These are phyloP conservation scores for Dunaliella sp. DNA, from an alignment of 139 green algal genomes.

Conservation along the genomic window DNA sequence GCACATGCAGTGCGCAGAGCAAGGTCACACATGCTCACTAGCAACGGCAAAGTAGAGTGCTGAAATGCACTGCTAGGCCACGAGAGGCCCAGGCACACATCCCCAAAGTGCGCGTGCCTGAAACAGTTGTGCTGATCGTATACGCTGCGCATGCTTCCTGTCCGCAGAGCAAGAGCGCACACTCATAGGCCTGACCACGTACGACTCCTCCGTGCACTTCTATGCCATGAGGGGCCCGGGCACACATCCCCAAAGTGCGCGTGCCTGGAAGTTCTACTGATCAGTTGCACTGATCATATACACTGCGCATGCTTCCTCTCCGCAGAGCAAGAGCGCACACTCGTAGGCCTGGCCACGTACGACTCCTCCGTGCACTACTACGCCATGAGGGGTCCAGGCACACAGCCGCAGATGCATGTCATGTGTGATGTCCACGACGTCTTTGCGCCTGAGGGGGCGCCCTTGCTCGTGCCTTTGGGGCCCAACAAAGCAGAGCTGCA, in stretches of 20 bases:
- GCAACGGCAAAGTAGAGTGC: not conserved
- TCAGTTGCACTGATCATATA: not conserved
- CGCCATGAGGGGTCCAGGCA: conserved; percentile 35
- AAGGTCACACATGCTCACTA: not conserved
- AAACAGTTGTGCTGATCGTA: not conserved
- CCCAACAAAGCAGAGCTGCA: conserved; percentile 44
- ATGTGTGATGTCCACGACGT: conserved; percentile 68
- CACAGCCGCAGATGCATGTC: conserved; percentile 76
- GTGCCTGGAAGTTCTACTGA: not conserved
- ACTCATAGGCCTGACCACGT: not conserved
- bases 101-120: not conserved
- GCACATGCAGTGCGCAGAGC: too few relatives aligned
- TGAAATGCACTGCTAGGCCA: not conserved
- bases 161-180: not conserved
- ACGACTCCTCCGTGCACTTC: not conserved
- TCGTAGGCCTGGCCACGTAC: conserved; percentile 81
- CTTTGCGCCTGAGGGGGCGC: conserved; percentile 48
- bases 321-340: conserved; percentile 54
- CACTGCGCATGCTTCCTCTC: too few relatives aligned
- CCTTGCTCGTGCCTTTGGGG: conserved; percentile 42
- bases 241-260: not conserved
- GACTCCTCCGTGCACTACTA: conserved; percentile 87
- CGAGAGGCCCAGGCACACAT: not conserved
- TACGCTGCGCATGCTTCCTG: too few relatives aligned
- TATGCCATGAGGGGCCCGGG: too few relatives aligned